Evolutionary conservation across 768 basidiomycete genomes (phyloP).

Genomic region (Tylopilus sp.): DNA sequence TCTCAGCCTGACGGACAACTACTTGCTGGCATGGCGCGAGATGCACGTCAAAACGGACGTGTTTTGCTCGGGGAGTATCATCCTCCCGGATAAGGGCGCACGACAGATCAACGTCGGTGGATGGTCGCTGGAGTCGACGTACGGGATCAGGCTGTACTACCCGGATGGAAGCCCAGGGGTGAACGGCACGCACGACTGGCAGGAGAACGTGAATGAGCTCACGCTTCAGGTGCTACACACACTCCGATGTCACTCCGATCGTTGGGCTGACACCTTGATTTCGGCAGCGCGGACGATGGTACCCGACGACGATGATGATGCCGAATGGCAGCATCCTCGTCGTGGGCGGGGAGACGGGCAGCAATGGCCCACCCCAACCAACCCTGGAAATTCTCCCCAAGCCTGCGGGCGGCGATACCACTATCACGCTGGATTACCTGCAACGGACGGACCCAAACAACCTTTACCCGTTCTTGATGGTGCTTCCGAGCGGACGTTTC

Average conservation of each 20-base stretch:
- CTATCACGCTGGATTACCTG: too few species aligned
- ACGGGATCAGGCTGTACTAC: slow-evolving; percentile 67
- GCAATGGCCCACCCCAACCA: too few species aligned
- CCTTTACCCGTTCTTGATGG: too few species aligned
- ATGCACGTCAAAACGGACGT: slow-evolving; percentile 79
- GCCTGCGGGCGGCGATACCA: too few species aligned
- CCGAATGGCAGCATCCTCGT: slow-evolving; percentile 73
- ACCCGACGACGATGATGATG: slow-evolving; percentile 63
- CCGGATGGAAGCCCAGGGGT: slow-evolving; percentile 66
- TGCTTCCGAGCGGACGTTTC: too few species aligned
- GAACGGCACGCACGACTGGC: slow-evolving; percentile 77
- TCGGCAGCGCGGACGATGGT: slow-evolving; percentile 64
- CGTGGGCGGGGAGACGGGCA: slow-evolving; percentile 44
- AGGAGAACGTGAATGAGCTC: slow-evolving; percentile 61
- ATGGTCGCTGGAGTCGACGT: slow-evolving; percentile 70
- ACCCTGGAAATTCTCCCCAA: too few species aligned
- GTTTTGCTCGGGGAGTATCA: slow-evolving; percentile 72
- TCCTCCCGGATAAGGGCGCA: slow-evolving; percentile 71
- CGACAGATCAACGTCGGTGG: slow-evolving; percentile 31
- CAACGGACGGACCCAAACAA: too few species aligned
- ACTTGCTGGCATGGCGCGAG: slow-evolving; percentile 58
- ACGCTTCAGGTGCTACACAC: slow-evolving; percentile 51
- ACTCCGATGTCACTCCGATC: neutral
- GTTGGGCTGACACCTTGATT: neutral
- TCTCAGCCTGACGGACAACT: slow-evolving; percentile 47